Evolutionary conservation across 2,329 filamentous ascomycete genomes (phyloP).

Genomic region (Talaromyces pinophilus): DNA sequence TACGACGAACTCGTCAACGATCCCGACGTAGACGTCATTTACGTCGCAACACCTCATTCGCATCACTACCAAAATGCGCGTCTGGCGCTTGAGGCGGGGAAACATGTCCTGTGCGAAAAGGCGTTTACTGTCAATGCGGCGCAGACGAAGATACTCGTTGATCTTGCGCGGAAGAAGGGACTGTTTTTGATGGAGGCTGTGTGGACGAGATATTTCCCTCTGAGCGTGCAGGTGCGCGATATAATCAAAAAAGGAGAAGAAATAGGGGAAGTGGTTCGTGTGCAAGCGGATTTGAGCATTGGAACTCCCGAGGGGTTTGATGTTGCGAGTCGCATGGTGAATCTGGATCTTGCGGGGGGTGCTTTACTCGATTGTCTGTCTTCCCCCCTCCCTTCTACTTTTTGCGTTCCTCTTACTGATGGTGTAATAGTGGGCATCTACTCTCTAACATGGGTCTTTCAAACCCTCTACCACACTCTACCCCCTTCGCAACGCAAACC

Average conservation of each 20-base stretch:
- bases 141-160: slow-evolving; percentile 71
- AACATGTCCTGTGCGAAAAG: slow-evolving; percentile 90
- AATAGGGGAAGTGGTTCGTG: slow-evolving; percentile 61
- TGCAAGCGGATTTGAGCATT: slow-evolving; percentile 63
- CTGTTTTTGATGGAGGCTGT: slow-evolving; percentile 83
- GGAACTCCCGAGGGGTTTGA: slow-evolving; percentile 60
- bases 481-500: slow-evolving; percentile 62
- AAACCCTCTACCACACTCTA: slow-evolving; percentile 81
- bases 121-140: slow-evolving; percentile 80
- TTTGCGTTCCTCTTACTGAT: background rate
- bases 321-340: slow-evolving; percentile 75
- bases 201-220: slow-evolving; percentile 85
- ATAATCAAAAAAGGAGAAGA: slow-evolving; percentile 57
- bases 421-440: slow-evolving; percentile 69
- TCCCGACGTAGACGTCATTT: slow-evolving; percentile 78
- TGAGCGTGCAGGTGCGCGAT: slow-evolving; percentile 68
- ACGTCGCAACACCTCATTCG: slow-evolving; percentile 86
- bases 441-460: slow-evolving; percentile 86
- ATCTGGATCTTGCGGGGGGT: slow-evolving; percentile 78
- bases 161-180: slow-evolving; percentile 70
- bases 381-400: background rate
- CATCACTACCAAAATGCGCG: slow-evolving; percentile 91
- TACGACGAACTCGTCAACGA: slow-evolving; percentile 81
- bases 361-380: slow-evolving; percentile 68
- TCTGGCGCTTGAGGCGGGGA: slow-evolving; percentile 74